phyloP scores from a whole-genome alignment of 495 filamentous ascomycete species.

The Xylaria bambusicola region DNA sequence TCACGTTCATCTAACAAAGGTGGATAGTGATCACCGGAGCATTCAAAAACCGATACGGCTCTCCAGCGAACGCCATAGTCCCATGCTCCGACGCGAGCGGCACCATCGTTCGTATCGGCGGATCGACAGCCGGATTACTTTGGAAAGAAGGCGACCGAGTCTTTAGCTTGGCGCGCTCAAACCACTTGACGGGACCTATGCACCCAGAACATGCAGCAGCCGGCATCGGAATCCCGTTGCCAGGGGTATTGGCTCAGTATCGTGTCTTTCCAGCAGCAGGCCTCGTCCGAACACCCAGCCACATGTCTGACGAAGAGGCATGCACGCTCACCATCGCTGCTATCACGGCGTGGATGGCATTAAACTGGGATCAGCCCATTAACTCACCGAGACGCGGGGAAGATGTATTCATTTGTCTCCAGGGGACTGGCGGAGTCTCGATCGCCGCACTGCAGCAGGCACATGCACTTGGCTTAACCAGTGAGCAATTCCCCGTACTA shows the following conservation, averaged over 20 bases:
- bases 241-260: background rate
- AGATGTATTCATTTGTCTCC: constrained; percentile 31
- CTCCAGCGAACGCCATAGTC: background rate
- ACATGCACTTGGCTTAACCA: constrained; percentile 36
- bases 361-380: constrained; percentile 45
- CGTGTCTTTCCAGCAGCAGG: background rate
- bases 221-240: background rate
- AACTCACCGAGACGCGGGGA: constrained; percentile 13
- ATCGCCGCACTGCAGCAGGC: constrained; percentile 42
- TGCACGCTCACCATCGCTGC: constrained; percentile 43
- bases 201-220: background rate
- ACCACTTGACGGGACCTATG: background rate
- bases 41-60: background rate
- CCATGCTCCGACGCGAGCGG: background rate
- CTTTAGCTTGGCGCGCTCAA: background rate
- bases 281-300: background rate
- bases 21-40: background rate
- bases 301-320: constrained; percentile 35
- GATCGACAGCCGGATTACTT: background rate
- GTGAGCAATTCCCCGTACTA: constrained; percentile 25
- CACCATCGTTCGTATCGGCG: background rate
- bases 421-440: constrained; percentile 46
- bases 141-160: background rate
- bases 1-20: background rate
- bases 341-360: constrained; percentile 49